Conservation (phyloP, 2,329 filamentous ascomycete species). For the Dothistroma pini region DNA sequence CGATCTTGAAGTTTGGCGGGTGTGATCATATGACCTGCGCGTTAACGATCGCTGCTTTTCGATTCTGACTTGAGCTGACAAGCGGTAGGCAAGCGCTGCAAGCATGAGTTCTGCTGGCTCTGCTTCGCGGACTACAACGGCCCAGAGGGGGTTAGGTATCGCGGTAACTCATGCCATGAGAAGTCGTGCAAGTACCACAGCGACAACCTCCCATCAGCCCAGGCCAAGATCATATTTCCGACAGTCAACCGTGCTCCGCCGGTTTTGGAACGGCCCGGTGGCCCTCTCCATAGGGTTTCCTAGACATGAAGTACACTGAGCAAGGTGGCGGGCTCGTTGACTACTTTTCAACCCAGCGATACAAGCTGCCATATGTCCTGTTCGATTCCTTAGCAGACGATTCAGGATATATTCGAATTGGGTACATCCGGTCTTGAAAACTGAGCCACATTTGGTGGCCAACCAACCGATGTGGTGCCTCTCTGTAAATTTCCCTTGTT, state of each 20-base stretch:
- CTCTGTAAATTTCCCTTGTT: no score
- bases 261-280: no score
- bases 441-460: no score
- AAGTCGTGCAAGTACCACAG: slow-evolving; percentile 1
- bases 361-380: no score
- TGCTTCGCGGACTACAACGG: slow-evolving; percentile 11
- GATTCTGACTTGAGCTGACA: not conserved
- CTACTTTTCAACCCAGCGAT: no score
- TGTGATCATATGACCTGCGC: slow-evolving; percentile 27
- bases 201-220: not conserved
- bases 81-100: slow-evolving; percentile 10
- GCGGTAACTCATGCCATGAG: slow-evolving; percentile 4
- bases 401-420: no score
- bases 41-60: not conserved
- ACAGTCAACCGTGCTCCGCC: not conserved
- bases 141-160: not conserved
- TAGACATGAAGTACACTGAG: no score
- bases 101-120: slow-evolving; percentile 18
- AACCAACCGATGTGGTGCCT: no score
- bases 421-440: no score
- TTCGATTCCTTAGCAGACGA: no score
- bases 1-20: slow-evolving; percentile 21
- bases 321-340: no score
- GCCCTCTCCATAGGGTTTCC: no score
- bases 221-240: not conserved